These are phyloP conservation scores for Xylaria sp. DNA, from an alignment of 2,329 filamentous ascomycete species.

Conservation along the genomic window DNA sequence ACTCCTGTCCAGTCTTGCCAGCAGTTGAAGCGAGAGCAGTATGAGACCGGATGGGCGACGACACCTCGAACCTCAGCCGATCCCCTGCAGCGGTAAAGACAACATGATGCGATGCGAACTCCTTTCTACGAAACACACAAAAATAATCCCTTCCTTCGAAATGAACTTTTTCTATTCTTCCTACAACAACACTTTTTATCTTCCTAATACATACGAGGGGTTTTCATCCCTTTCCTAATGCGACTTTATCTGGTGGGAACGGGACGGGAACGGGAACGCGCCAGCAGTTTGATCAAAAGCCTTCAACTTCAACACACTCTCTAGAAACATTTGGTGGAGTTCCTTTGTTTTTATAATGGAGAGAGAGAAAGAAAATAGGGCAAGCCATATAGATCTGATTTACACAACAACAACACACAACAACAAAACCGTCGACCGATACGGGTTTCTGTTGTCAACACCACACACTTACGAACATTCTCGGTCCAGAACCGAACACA, in stretches of 20 bases:
- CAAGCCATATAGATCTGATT: slow-evolving; percentile 21
- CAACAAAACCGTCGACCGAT: slow-evolving; percentile 16
- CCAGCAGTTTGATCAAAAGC: neutral
- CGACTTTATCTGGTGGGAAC: slow-evolving; percentile 1
- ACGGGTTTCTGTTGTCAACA: too few species aligned
- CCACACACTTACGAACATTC: too few species aligned
- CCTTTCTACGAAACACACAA: neutral
- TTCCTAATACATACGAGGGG: slow-evolving; percentile 7
- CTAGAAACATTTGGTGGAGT: slow-evolving; percentile 9
- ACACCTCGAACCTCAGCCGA: slow-evolving; percentile 20
- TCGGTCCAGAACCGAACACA: too few species aligned
- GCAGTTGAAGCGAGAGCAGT: slow-evolving; percentile 31
- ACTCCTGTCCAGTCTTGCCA: slow-evolving; percentile 26
- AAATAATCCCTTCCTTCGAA: neutral
- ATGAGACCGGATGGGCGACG: slow-evolving; percentile 38
- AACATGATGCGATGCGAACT: neutral
- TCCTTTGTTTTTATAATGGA: slow-evolving; percentile 5
- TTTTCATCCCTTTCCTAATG: neutral
- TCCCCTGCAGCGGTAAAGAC: slow-evolving; percentile 21
- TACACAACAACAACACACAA: slow-evolving; percentile 13
- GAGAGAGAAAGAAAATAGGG: slow-evolving; percentile 1
- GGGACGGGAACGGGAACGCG: neutral
- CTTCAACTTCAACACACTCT: slow-evolving; percentile 4
- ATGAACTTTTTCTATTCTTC: too few species aligned
- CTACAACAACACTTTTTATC: neutral